Evolutionary conservation across 331 rosid species (phyloP), one percentile per base, ranked within the genome.

Genomic region (Rhamnella rubrinervis): DNA sequence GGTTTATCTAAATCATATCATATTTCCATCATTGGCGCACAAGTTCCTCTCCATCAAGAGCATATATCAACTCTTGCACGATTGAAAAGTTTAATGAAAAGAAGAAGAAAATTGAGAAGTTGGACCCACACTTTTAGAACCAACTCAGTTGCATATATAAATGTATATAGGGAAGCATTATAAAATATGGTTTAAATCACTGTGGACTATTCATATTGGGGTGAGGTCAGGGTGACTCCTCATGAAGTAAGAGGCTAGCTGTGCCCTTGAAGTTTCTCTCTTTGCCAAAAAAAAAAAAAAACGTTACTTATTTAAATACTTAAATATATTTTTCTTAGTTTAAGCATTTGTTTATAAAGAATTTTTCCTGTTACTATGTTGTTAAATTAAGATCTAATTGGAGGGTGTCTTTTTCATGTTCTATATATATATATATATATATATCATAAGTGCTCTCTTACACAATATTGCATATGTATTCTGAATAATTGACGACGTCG

Each of bases 211-310:
- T 17, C 8, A 61, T 38, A 31, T 31, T 31, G 51, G 49, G 11
- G 64, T 83, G 87, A 77, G 74, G 77, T 77, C 73, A 77, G 40
- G 47, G 17, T 83, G 83, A 83, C 60, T 47, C 35, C 39, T 71
- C 76, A 64, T 83, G 87, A 83, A 21, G 80, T 80, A 80, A 79
- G 87, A 65, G 25, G 40, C 38, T 4, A 28, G 15, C 35, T 31
- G 3, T 31, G 40, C 61, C 46, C 4, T 1, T 10, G 7, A 63
- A 41, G 21, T 21, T 6, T 1, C 55, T 40, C 13, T 7, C 13
- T 40, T 40, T 11, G 8, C 13, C 8, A 40, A 40, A 40, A 40
- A 7, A 7, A 1, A 40, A 40, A 40, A 40, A 40, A 8, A 40
- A 40, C 1, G 8, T 44, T n/a, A 28, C 31, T 28, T 21, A 5